Evolutionary conservation across 2,329 filamentous ascomycete species (phyloP), one percentile per base, ranked within the genome.

Genomic region (Dactylellina parvicollis): DNA sequence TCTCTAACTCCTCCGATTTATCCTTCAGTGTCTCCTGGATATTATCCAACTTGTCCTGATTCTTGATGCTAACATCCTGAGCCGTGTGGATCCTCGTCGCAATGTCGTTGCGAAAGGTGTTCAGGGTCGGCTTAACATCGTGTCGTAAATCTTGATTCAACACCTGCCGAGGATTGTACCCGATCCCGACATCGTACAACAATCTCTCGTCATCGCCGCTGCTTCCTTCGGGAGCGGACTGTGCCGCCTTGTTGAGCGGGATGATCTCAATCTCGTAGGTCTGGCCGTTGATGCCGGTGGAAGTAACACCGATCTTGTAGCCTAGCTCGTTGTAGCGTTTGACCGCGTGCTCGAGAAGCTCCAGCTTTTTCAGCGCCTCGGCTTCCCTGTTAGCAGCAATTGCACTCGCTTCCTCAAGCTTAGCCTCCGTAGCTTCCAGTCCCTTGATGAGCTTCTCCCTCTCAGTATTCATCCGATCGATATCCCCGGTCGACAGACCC

Each of bases 11-110:
- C 76, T 89, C 90, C 74, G 90, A 87, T 83, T 96, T 97, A 82
- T 99, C 94, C 79, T 97, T 93, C 81, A 99, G 95, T 14, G 93
- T 92, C 82, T 99, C 96, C 80, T 95, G 95, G 80, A 97, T 94
- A 77, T 91, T 92, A 80, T 98, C 93, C 8, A 99, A 87, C 75
- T 96, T 85, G 80, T 98, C 95, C 78, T 96, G 91, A 76, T 96
- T 92, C 79, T 95, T 94, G 86, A 97, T 91, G 84, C 97, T 95
- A 57, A 89, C 88, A 79, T 98, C 94, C 78, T 96, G 88, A 0
- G 90, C 90, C 3, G 86, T 83, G 74, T 90, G 92, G 56, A 94
- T 87, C 61, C 95, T 87, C 80, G 97, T 92, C n/a, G 92, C 92
- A 76, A 99, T 91, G 75, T 96, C 92, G 80, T 96, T 96, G 74